These are phyloP conservation scores for Debaryomyces nepalensis DNA, from an alignment of 1,139 yeast species.

Conservation along the genomic window DNA sequence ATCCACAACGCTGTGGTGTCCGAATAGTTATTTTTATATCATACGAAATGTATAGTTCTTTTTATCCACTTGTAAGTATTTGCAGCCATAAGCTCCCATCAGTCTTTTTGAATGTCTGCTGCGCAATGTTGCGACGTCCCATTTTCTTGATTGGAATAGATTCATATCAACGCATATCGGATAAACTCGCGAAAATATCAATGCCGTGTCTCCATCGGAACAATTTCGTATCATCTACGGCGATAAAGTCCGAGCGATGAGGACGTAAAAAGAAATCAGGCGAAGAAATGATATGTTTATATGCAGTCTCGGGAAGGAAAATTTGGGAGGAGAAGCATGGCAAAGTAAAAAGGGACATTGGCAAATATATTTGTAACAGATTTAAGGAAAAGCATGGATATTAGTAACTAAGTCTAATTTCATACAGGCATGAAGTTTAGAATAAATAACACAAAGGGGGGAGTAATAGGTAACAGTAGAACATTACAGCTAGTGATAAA, in stretches of 20 bases:
- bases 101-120: too few species aligned
- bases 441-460: background rate
- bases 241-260: constrained; percentile 5
- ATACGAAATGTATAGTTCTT: background rate
- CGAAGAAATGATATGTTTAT: background rate
- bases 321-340: constrained; percentile 6
- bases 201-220: constrained; percentile 4
- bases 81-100: too few species aligned
- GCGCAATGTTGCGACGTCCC: too few species aligned
- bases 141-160: too few species aligned
- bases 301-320: constrained; percentile 9
- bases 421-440: constrained; percentile 1
- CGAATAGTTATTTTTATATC: constrained; percentile 17
- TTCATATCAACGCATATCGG: too few species aligned
- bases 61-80: background rate
- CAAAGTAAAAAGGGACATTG: constrained; percentile 4
- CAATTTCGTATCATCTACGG: background rate
- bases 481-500: constrained; percentile 1
- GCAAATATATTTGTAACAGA: background rate
- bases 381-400: background rate
- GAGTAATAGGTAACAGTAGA: background rate
- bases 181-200: background rate
- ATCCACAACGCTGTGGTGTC: constrained; percentile 62
- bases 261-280: background rate
- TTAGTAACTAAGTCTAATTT: background rate